Evolutionary conservation across 73 alveolate genomes (phyloP).

Genomic region (Symbiodinium natans): DNA sequence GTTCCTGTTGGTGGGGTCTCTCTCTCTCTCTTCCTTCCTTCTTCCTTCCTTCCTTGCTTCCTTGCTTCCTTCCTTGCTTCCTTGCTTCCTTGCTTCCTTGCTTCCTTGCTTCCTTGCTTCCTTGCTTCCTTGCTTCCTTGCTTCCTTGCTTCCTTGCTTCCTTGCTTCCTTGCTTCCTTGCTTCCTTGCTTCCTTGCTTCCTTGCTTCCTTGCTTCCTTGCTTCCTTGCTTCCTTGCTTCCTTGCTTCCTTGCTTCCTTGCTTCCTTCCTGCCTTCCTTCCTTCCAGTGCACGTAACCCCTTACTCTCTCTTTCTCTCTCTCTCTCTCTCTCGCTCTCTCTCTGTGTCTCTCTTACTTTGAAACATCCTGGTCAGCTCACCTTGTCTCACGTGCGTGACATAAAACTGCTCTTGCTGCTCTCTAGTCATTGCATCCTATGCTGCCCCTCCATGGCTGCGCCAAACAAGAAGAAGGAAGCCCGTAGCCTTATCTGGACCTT

Average conservation of each 20-base stretch:
- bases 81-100: conserved; percentile 19
- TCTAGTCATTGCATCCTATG: too few relatives aligned
- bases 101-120: conserved; percentile 19
- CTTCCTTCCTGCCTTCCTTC: conserved; percentile 10
- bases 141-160: conserved; percentile 10
- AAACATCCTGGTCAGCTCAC: too few relatives aligned
- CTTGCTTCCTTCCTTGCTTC: conserved; percentile 24
- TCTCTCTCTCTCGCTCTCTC: too few relatives aligned
- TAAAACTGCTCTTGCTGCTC: too few relatives aligned
- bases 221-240: conserved; percentile 19
- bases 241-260: conserved; percentile 14
- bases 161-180: conserved; percentile 8
- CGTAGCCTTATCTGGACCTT: too few relatives aligned
- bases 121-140: conserved; percentile 19
- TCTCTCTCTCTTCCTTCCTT: not conserved
- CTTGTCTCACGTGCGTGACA: too few relatives aligned
- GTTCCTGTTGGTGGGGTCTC: too few relatives aligned
- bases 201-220: conserved; percentile 1
- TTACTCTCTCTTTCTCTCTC: not conserved
- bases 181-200: conserved; percentile 24
- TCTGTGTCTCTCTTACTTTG: not conserved
- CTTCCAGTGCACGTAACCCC: too few relatives aligned
- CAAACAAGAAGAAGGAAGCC: too few relatives aligned
- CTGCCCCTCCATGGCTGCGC: too few relatives aligned
- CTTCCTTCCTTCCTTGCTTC: not conserved